Evolutionary conservation across 2,329 filamentous ascomycete genomes (phyloP).

Genomic region (Trichophyton rubrum): DNA sequence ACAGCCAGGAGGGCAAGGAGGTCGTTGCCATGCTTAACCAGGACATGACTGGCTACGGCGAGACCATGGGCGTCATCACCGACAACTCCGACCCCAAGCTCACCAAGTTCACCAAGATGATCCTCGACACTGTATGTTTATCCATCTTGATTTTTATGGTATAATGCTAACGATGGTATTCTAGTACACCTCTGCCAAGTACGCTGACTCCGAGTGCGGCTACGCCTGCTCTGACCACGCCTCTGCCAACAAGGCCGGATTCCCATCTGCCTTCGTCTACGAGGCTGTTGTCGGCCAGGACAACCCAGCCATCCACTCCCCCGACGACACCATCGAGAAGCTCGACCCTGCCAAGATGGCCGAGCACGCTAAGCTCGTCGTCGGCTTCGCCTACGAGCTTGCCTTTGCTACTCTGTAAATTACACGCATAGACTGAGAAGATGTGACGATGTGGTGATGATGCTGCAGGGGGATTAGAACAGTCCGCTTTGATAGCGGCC

Average conservation of each 20-base stretch:
- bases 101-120: conserved; percentile 80
- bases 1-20: conserved; percentile 58
- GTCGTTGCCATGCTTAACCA: conserved; percentile 97
- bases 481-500: neutral
- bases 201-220: conserved; percentile 74
- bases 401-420: conserved; percentile 39
- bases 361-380: conserved; percentile 73
- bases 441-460: neutral
- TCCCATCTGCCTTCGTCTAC: conserved; percentile 53
- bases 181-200: conserved; percentile 78
- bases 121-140: conserved; percentile 52
- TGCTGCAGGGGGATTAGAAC: neutral
- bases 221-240: conserved; percentile 65
- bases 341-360: conserved; percentile 82
- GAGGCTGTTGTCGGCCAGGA: conserved; percentile 48
- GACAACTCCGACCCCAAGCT: conserved; percentile 76
- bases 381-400: conserved; percentile 73
- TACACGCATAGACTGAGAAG: neutral
- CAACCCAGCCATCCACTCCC: conserved; percentile 61
- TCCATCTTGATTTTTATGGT: neutral
- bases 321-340: conserved; percentile 57
- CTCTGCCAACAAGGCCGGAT: conserved; percentile 36
- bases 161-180: neutral
- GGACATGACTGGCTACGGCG: conserved; percentile 88
- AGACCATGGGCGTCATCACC: conserved; percentile 76